A percentile compares a stretch with the other conserved stretches of the same genome.
Conservation (phyloP, 1,139 yeast species). For the Candida tunisiensis region DNA sequence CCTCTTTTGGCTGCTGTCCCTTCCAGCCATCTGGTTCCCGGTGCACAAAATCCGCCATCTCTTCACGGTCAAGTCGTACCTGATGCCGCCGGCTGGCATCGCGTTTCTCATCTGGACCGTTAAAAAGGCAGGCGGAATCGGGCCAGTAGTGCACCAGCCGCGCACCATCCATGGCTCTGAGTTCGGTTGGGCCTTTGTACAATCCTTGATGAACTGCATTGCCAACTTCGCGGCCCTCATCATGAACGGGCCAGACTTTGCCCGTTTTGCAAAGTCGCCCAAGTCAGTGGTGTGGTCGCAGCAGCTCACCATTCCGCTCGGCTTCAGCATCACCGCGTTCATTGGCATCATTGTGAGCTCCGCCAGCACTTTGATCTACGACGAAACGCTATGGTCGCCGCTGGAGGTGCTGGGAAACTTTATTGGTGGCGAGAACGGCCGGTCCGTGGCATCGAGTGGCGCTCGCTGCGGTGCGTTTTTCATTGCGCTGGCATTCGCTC, state of each 20-base stretch:
- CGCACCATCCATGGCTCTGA: constrained; percentile 34
- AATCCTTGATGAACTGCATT: constrained; percentile 61
- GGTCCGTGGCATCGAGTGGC: constrained; percentile 36
- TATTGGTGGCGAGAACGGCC: constrained; percentile 30
- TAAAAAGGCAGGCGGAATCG: constrained; percentile 57
- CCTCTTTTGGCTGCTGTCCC: constrained; percentile 57
- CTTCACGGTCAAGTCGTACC: constrained; percentile 60
- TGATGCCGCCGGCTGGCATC: constrained; percentile 68
- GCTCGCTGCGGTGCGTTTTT: constrained; percentile 82
- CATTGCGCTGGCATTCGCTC: constrained; percentile 57
- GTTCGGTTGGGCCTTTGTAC: constrained; percentile 70
- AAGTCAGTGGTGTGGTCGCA: constrained; percentile 35
- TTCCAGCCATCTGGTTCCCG: constrained; percentile 67
- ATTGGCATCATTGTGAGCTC: constrained; percentile 81
- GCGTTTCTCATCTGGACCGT: constrained; percentile 70
- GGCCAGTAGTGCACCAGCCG: constrained; percentile 42
- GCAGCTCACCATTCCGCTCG: constrained; percentile 49
- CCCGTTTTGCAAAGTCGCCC: constrained; percentile 56
- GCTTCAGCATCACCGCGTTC: constrained; percentile 66
- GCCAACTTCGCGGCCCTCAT: constrained; percentile 81
- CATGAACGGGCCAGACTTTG: constrained; percentile 79
- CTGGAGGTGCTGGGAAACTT: constrained; percentile 56
- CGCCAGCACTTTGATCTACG: constrained; percentile 56
- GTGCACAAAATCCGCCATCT: constrained; percentile 71
- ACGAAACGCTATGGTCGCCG: constrained; percentile 71